Conservation (phyloP, 1,284 basidiomycete genomes). For the Cronartium quercuum region DNA sequence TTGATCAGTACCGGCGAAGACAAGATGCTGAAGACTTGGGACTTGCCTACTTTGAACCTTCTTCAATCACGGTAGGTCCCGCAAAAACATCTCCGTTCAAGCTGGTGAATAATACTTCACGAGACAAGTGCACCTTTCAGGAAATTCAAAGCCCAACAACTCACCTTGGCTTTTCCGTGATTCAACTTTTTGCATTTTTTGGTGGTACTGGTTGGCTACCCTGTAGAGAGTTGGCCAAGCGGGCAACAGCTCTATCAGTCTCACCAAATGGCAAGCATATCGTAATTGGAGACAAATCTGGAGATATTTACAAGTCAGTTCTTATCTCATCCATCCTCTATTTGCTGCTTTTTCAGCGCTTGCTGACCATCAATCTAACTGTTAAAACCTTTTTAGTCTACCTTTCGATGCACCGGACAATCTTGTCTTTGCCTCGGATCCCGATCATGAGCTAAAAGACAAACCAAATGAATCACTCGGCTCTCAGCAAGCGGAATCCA, state of each 20-base stretch:
- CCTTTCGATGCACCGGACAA: slow-evolving; percentile 31
- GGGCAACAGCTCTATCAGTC: slow-evolving; percentile 23
- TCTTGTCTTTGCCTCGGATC: slow-evolving; percentile 23
- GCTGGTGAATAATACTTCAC: background rate
- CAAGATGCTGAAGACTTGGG: slow-evolving; percentile 34
- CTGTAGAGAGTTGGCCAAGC: slow-evolving; percentile 28
- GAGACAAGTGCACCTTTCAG: background rate
- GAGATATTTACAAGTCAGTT: slow-evolving; percentile 32
- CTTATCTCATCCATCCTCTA: background rate
- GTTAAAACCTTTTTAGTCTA: slow-evolving; percentile 7
- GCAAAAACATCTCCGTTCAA: too few species aligned
- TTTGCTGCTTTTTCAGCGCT: background rate
- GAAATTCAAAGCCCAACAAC: background rate
- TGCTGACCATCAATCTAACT: background rate
- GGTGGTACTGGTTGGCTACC: background rate
- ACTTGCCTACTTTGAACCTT: slow-evolving; percentile 15
- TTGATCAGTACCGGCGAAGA: slow-evolving; percentile 33
- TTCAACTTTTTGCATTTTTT: too few species aligned
- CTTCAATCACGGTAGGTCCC: slow-evolving; percentile 20
- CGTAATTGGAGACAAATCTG: slow-evolving; percentile 37
- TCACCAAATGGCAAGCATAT: slow-evolving; percentile 37
- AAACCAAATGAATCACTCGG: background rate
- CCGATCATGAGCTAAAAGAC: slow-evolving; percentile 11
- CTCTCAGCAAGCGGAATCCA: background rate
- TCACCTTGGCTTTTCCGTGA: background rate